Base-by-base conservation (phyloP, 2,329 filamentous ascomycete genomes). In the Aschersonia sp. region DNA sequence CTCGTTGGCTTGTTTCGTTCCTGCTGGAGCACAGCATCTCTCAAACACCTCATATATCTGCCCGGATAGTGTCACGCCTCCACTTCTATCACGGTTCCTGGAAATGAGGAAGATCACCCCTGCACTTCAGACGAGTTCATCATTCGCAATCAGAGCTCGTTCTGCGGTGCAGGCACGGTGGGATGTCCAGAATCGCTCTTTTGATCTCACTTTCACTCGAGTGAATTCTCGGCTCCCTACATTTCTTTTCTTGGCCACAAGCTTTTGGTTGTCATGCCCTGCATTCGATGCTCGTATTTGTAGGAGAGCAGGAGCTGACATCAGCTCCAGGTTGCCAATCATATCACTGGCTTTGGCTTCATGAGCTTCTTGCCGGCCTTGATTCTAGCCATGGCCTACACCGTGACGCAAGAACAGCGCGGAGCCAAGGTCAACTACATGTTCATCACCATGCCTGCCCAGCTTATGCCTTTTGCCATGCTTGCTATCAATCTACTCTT, bases 41-140 rank as follows among this genome's bases (percentile, higher is more conserved):
- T 49, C 52, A 49, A 32, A 63, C 68, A 48, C 66, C 74, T 76
- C 73, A 70, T 71, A 73, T 80, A 84, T 84, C 83, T 87, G 83
- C 83, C 82, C 83, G 83, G 76, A 78, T 82, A 84, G 82, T 72
- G 72, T 60, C 59, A 53, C 65, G 67, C 74, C 67, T 64, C 65
- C 59, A 75, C 82, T 78, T 72, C 81, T 85, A 81, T 82, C 74
- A 72, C 82, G 83, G 82, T 87, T 87, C 83, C 83, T 87, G 81
- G 71, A 84, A 80, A 67, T 72, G 83, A 87, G 83, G 83, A 74
- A 87, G 81, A 87, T 77, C 71, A 77, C 79, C 82, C 81, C 76
- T 78, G 71, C 75, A 74, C 71, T 72, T 73, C 62, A 57, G 59
- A 56, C 63, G 67, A 69, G 67, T 70, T 74, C 73, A 69, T 79